Conservation (phyloP, 441 rosid genomes). For the Pelargonium myrrhifolium region DNA sequence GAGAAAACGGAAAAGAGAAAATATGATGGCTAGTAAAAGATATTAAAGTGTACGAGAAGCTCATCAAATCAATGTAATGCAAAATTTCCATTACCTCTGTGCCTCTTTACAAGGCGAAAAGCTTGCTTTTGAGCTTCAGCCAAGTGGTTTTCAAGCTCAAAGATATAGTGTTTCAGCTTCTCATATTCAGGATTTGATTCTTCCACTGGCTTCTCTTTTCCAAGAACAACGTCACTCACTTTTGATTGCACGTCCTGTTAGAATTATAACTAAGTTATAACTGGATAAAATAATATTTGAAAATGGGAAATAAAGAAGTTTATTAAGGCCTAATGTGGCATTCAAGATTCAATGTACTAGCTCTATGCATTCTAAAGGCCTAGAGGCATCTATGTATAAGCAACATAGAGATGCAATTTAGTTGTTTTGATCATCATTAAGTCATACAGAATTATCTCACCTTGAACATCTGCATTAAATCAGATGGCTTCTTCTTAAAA, state of each 20-base stretch:
- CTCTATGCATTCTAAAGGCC: not conserved
- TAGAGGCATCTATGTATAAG: not conserved
- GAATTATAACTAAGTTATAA: constrained; percentile 7
- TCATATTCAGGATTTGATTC: constrained; percentile 91
- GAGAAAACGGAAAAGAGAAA: not conserved
- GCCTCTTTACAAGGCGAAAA: constrained; percentile 91
- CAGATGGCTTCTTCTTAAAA: constrained; percentile 81
- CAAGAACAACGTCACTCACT: constrained; percentile 93
- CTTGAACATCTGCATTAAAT: constrained; percentile 92
- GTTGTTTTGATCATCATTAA: constrained; percentile 9
- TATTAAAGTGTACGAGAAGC: not conserved
- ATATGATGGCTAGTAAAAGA: not conserved
- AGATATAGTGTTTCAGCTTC: constrained; percentile 77
- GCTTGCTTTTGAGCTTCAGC: constrained; percentile 97
- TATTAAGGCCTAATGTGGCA: not conserved
- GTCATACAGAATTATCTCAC: constrained; percentile 35
- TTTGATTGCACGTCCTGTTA: constrained; percentile 85
- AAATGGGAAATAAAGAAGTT: not conserved
- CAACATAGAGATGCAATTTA: not conserved
- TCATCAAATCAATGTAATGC: not conserved
- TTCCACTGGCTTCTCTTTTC: constrained; percentile 96
- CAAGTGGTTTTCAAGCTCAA: constrained; percentile 95
- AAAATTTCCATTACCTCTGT: constrained; percentile 50
- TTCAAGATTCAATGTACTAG: not conserved
- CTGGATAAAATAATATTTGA: not conserved